Evolutionary conservation across 2,329 filamentous ascomycete genomes (phyloP).

Genomic region (Trichothecium sympodiale): DNA sequence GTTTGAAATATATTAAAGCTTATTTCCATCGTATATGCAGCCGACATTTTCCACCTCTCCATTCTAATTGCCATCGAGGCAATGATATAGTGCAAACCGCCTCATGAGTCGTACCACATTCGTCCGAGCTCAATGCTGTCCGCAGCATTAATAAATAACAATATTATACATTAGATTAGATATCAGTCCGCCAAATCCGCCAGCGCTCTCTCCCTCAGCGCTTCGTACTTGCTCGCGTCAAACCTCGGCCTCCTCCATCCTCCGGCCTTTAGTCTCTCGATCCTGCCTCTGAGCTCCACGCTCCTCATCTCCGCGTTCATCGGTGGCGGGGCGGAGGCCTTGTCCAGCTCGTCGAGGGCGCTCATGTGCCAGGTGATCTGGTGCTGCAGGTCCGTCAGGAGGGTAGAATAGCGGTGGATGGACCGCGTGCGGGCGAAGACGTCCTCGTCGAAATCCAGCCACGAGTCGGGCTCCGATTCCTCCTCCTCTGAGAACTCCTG

Average conservation of each 20-base stretch:
- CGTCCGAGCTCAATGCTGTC: no score
- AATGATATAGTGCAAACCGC: no score
- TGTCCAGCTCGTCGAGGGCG: conserved; percentile 29
- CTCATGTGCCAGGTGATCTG: conserved; percentile 38
- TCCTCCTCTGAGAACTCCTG: conserved; percentile 7
- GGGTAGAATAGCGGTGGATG: conserved; percentile 36
- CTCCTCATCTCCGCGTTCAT: conserved; percentile 22
- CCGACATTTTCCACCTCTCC: no score
- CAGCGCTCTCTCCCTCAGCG: conserved; percentile 37
- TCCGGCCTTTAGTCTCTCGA: conserved; percentile 40
- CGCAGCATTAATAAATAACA: no score
- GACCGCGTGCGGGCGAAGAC: conserved; percentile 30
- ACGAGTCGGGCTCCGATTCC: conserved; percentile 1
- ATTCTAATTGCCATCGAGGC: no score
- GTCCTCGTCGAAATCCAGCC: conserved; percentile 11
- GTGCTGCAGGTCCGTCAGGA: conserved; percentile 33
- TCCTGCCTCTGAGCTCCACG: conserved; percentile 36
- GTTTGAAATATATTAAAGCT: no score
- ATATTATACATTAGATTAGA: no score
- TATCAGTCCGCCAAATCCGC: conserved; percentile 35
- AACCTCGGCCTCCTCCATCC: conserved; percentile 48
- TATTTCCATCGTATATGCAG: no score
- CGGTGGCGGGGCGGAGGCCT: conserved; percentile 9
- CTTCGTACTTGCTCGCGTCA: conserved; percentile 40
- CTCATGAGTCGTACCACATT: no score